Evolutionary conservation across 805 yeast genomes (phyloP).

Genomic region (Blastobotrys muscicola): DNA sequence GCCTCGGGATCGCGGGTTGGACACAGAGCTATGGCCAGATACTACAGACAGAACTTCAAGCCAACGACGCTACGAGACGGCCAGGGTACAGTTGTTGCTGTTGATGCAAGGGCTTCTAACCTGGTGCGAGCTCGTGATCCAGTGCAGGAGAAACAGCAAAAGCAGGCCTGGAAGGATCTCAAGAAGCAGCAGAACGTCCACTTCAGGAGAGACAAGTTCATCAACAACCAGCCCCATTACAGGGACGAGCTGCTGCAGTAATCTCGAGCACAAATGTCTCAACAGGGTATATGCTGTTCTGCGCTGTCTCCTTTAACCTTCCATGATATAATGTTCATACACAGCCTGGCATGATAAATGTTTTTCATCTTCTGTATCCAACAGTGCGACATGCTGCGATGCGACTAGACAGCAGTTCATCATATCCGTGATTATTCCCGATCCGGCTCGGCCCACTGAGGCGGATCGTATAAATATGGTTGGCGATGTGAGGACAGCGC

Average conservation of each 20-base stretch:
- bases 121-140: slow-evolving; percentile 25
- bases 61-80: slow-evolving; percentile 50
- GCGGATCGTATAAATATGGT: too few species aligned
- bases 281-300: background rate
- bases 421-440: too few species aligned
- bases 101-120: slow-evolving; percentile 36
- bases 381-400: too few species aligned
- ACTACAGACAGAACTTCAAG: slow-evolving; percentile 55
- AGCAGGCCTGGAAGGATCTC: slow-evolving; percentile 54
- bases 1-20: slow-evolving; percentile 77
- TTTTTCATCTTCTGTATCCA: too few species aligned
- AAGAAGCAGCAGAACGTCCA: slow-evolving; percentile 36
- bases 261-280: slow-evolving; percentile 1
- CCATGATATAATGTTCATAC: background rate
- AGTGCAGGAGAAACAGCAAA: slow-evolving; percentile 37
- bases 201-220: slow-evolving; percentile 47
- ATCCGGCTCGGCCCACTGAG: too few species aligned
- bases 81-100: slow-evolving; percentile 64
- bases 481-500: too few species aligned
- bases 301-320: background rate
- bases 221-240: slow-evolving; percentile 78
- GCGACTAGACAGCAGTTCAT: too few species aligned
- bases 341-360: background rate
- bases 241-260: slow-evolving; percentile 59
- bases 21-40: slow-evolving; percentile 66